Base-by-base conservation (phyloP, 1,139 yeast genomes). In the Geotrichum siamense region DNA sequence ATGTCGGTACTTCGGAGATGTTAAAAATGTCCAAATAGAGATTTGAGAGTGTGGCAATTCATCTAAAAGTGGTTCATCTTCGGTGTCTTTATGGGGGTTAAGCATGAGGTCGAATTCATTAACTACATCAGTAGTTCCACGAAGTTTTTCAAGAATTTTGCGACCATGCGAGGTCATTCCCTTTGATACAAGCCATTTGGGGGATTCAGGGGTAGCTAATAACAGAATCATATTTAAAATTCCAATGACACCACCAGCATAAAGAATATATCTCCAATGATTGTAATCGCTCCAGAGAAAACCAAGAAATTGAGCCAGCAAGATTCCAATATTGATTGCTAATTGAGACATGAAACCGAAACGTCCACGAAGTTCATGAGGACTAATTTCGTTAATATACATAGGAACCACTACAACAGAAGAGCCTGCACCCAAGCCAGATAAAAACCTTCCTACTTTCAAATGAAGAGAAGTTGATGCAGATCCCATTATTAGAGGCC, bases 341-440 rank as follows among this genome's bases (percentile, higher is more conserved):
- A 86, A 79, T 62, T 91, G 98, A 51, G 82, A 83, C 83, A 85
- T 78, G 19, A 93, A 74, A 0, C 98, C 97, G 50, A 89, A 69
- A 25, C 80, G 66, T 1, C 97, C 97, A 43, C 83, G 76, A 48
- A 74, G 64, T 10, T 69, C 65, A 1, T 70, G 60, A 0, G 96
- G 96, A 9, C 93, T 70, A 17, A 87, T 73, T 61, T 87, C 96
- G 57, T 79, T 81, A 53, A 89, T 76, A 54, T 79, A 79, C 48
- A 91, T 64, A 0, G 97, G 93, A 0, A 89, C 82, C 12, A 83
- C 77, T 3, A 91, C 97, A 50, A 91, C 74, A 1, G 91, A 82
- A 8, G 81, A 70, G 3, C 98, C 98, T 6, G 96, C 94, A 2
- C 84, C 94, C 4, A 86, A 47, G 0, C 98, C 98, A 29, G 83